phyloP scores from a whole-genome alignment of 2,329 filamentous ascomycete genomes.

The Cercospora citrullina region DNA sequence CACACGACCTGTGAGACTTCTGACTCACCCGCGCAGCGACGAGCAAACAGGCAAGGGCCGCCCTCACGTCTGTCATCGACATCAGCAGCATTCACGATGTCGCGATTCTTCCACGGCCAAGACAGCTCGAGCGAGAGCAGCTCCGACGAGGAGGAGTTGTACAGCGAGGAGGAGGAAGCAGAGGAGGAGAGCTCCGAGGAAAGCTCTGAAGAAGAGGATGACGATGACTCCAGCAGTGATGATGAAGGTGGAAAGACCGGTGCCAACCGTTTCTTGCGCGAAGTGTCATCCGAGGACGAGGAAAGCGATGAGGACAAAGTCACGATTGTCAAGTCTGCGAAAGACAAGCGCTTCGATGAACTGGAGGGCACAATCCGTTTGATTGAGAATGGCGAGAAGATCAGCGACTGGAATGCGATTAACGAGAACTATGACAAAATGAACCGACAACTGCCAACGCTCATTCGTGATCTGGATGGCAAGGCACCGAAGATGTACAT shows the following conservation, averaged over 20 bases:
- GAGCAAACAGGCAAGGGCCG: conserved; percentile 21
- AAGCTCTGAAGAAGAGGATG: conserved; percentile 43
- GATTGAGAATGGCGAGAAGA: conserved; percentile 97
- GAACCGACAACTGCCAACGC: conserved; percentile 48
- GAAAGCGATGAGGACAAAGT: conserved; percentile 80
- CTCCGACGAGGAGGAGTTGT: conserved; percentile 90
- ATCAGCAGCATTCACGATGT: conserved; percentile 43
- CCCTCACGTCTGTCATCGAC: conserved; percentile 1
- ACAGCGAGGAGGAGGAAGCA: conserved; percentile 71
- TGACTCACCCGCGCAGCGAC: conserved; percentile 15
- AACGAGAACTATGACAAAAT: conserved; percentile 62
- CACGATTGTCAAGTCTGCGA: conserved; percentile 91
- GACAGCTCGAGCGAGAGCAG: conserved; percentile 97
- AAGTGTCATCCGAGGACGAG: conserved; percentile 61
- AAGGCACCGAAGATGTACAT: conserved; percentile 89
- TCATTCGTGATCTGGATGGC: conserved; percentile 61
- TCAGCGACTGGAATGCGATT: conserved; percentile 94
- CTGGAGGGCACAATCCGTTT: conserved; percentile 83
- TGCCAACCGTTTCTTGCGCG: conserved; percentile 79
- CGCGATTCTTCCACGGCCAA: conserved; percentile 94
- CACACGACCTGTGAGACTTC: conserved; percentile 5
- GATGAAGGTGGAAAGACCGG: conserved; percentile 65
- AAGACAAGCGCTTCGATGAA: conserved; percentile 95
- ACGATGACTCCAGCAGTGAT: conserved; percentile 52
- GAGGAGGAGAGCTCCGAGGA: conserved; percentile 55